phyloP scores from a whole-genome alignment of 2,329 filamentous ascomycete genomes.

The Colletotrichum abscissum region DNA sequence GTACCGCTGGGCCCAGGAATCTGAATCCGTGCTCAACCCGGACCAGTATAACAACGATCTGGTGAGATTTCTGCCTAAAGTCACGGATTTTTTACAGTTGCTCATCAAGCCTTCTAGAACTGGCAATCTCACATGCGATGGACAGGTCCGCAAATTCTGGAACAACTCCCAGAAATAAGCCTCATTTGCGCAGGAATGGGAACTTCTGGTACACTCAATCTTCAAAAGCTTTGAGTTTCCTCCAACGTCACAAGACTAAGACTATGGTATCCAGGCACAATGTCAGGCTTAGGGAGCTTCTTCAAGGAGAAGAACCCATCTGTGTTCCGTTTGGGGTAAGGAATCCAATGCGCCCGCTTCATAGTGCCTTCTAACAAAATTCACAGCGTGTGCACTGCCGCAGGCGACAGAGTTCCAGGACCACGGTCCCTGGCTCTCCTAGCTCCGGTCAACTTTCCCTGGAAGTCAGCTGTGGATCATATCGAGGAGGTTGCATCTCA shows the following conservation, averaged over 20 bases:
- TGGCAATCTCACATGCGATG: slow-evolving; percentile 66
- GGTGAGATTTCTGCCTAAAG: slow-evolving; percentile 32
- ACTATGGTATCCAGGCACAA: slow-evolving; percentile 44
- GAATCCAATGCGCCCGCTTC: too few species aligned
- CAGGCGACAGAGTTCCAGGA: slow-evolving; percentile 68
- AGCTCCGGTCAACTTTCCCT: slow-evolving; percentile 65
- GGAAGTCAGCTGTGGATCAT: slow-evolving; percentile 64
- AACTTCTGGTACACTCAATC: slow-evolving; percentile 56
- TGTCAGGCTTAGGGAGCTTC: slow-evolving; percentile 61
- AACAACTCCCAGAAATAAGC: slow-evolving; percentile 66
- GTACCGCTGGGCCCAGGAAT: slow-evolving; percentile 51
- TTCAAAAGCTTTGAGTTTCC: not conserved
- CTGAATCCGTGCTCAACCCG: slow-evolving; percentile 59
- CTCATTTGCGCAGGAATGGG: slow-evolving; percentile 68
- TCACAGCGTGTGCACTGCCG: slow-evolving; percentile 60
- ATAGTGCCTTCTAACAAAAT: too few species aligned
- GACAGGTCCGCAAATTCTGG: slow-evolving; percentile 70
- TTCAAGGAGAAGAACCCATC: slow-evolving; percentile 62
- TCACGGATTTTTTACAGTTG: too few species aligned
- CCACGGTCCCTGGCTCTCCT: slow-evolving; percentile 64
- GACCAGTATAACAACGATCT: slow-evolving; percentile 68
- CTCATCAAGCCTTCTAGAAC: slow-evolving; percentile 48
- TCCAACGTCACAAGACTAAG: not conserved
- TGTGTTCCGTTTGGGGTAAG: slow-evolving; percentile 50
- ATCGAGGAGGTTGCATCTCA: slow-evolving; percentile 67